Percentiles rank a stretch among this genome's conserved stretches.
Evolutionary conservation across 2,329 filamentous ascomycete species (phyloP).

Genomic region (Penicillium sp.): DNA sequence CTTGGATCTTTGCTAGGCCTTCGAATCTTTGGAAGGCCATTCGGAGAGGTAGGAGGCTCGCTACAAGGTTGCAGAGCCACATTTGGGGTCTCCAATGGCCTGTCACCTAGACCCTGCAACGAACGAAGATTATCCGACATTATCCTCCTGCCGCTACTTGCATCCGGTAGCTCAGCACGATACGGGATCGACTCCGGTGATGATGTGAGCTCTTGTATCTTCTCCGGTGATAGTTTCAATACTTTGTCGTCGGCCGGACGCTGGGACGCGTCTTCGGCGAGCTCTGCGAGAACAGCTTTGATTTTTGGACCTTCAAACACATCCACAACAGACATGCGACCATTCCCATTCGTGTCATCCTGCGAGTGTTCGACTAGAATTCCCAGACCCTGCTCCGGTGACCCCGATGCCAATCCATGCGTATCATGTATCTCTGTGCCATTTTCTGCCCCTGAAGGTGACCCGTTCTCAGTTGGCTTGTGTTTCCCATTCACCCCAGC

Average conservation of each 20-base stretch:
- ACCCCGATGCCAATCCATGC: not conserved
- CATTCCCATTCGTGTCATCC: slow-evolving; percentile 9
- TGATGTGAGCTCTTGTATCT: slow-evolving; percentile 56
- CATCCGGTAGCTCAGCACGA: slow-evolving; percentile 36
- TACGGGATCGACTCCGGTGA: slow-evolving; percentile 57
- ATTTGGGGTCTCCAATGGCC: slow-evolving; percentile 12
- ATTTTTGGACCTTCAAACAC: slow-evolving; percentile 30
- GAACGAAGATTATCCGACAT: slow-evolving; percentile 21
- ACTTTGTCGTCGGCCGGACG: slow-evolving; percentile 34
- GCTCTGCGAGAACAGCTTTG: slow-evolving; percentile 22
- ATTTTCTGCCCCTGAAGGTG: not conserved
- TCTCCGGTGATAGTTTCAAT: slow-evolving; percentile 54
- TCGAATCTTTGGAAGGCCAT: slow-evolving; percentile 19
- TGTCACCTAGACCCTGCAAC: not conserved
- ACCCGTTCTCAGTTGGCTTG: not conserved
- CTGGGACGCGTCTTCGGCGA: slow-evolving; percentile 26
- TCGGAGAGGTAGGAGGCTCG: slow-evolving; percentile 25
- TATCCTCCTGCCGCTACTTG: slow-evolving; percentile 21
- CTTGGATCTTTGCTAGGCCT: slow-evolving; percentile 23
- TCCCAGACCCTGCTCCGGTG: slow-evolving; percentile 18
- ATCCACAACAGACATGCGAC: slow-evolving; percentile 27
- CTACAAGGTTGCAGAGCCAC: slow-evolving; percentile 24
- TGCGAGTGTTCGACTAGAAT: slow-evolving; percentile 18
- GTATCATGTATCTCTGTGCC: not conserved
- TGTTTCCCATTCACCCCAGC: not conserved